A percentile compares a stretch with the other conserved stretches of the same genome.
These are phyloP conservation scores for Vigna trinervia DNA, from an alignment of 306 rosid species.

Conservation along the genomic window DNA sequence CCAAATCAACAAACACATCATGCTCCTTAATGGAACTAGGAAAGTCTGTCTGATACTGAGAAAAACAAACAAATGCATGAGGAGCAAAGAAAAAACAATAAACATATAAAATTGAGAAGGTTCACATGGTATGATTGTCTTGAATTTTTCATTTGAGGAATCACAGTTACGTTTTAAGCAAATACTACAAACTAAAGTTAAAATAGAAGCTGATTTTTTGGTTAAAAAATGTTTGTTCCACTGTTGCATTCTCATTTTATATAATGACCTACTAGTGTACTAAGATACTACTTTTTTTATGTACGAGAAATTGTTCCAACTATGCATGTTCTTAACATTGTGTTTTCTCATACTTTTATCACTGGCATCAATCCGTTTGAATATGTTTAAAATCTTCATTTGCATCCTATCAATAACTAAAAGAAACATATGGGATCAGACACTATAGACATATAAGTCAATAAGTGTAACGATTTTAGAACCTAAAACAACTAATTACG, in stretches of 20 bases:
- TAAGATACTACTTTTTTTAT: conserved; percentile 1
- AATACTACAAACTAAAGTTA: conserved; percentile 18
- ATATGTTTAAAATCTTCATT: too few relatives aligned
- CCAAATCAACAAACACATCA: conserved; percentile 88
- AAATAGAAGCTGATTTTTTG: not conserved
- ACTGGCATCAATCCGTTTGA: too few relatives aligned
- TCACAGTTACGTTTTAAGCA: conserved; percentile 28
- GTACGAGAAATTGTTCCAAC: conserved; percentile 22
- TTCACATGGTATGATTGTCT: conserved; percentile 31
- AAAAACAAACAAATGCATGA: conserved; percentile 42
- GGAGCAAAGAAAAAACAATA: conserved; percentile 39
- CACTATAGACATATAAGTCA: too few relatives aligned
- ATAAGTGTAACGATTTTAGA: too few relatives aligned
- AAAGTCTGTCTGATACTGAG: conserved; percentile 85
- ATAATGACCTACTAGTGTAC: conserved; percentile 19
- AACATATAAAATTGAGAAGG: conserved; percentile 11
- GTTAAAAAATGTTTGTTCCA: not conserved
- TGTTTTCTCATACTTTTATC: too few relatives aligned
- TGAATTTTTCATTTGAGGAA: conserved; percentile 10
- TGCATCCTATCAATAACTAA: too few relatives aligned
- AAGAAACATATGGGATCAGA: too few relatives aligned
- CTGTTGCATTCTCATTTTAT: conserved; percentile 15
- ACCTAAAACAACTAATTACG: too few relatives aligned
- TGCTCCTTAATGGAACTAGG: conserved; percentile 88
- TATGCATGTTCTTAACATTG: not conserved